Evolutionary conservation across 345 rosid species (phyloP), one percentile per base, ranked within the genome.

Genomic region (Sisymbrium irio): DNA sequence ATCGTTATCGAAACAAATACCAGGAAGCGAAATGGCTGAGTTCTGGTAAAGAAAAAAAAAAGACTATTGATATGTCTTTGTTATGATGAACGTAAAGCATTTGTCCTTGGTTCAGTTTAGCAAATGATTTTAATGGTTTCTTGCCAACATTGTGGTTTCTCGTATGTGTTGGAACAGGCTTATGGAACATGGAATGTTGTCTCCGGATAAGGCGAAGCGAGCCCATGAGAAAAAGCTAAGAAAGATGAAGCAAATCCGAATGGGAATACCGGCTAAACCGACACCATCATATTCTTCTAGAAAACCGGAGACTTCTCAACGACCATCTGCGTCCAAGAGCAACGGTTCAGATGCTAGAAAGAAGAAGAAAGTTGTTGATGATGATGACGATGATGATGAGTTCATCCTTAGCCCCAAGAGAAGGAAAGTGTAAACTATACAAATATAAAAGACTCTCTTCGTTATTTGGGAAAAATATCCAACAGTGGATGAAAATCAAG

Each of bases 171-270:
- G 44, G 5, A 36, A 41, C 57, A 95, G 99, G 99, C 83, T 95
- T 87, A 92, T 95, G 99, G 99, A 95, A 82, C 97, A 95, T 70
- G 98, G 97, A 20, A 79, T 95, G 80, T 78, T 95, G 70, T 86
- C 97, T 55, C 82, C 88, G 8, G 96, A 88, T 4, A 86, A 83
- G 79, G 85, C 97, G 2, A 92, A 85, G 77, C 85, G 42, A 81
- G 94, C 96, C 4, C 62, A 76, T 4, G 97, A 92, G 82, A 95
- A 85, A 87, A 95, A 90, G 74, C 99, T 86, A 78, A 86, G 91
- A 71, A 92, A 85, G 81, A 96, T 85, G 83, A 95, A 87, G 82
- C 86, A 88, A 76, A 73, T 84, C 35, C 83, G 96, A 47, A 59
- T 49, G 67, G 97, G 94, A 66, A 90, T 88, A 71, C 97, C 94